Evolutionary conservation across 2,329 filamentous ascomycete species (phyloP), one percentile per base, ranked within the genome.

Genomic region (Talaromyces sp.): DNA sequence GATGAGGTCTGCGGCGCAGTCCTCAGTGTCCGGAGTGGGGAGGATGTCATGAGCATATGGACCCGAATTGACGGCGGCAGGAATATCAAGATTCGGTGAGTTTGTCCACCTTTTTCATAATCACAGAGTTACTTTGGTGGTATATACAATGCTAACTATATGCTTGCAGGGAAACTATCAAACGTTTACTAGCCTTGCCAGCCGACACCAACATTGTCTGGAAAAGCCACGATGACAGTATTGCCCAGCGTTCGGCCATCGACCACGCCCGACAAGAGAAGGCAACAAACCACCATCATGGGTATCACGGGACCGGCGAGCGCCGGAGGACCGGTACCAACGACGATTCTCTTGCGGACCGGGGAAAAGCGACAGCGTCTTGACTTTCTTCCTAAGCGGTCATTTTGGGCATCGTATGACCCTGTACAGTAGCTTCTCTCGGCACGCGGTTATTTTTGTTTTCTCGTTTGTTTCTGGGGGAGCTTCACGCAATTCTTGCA

Each of bases 31-130:
- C 86, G 95, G 65, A 96, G 93, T 71, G 94, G 93, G 51, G 95
- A 99, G 79, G 95, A 99, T 73, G 96, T 98, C 65, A 84, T 99
- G 76, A 97, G 92, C 79, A 92, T 99, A 73, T 99, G 95, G 95
- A 96, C 93, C 60, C 90, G 92, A 76, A 95, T 91, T 70, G 91
- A 96, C 72, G 94, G 92, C 52, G 92, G 92, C 65, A 88, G 92
- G 70, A 96, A 97, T 76, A 89, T 98, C 69, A 97, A 96, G 82
- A 96, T 99, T 72, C 89, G 94, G 90, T 96, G 85, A 7, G 51
- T 14, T 18, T 27, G 3, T 18, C 23, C 27, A 12, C n/a, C 12
- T 9, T 16, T 12, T 7, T 1, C 1, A 18, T 18, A 42, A 23
- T 42, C 0, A n/a, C 14, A 16, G 2, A 23, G 6, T 9, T 18